Evolutionary conservation across 345 rosid genomes (phyloP), one percentile per base, ranked within the genome.

Genomic region (Hibiscus mutabilis): DNA sequence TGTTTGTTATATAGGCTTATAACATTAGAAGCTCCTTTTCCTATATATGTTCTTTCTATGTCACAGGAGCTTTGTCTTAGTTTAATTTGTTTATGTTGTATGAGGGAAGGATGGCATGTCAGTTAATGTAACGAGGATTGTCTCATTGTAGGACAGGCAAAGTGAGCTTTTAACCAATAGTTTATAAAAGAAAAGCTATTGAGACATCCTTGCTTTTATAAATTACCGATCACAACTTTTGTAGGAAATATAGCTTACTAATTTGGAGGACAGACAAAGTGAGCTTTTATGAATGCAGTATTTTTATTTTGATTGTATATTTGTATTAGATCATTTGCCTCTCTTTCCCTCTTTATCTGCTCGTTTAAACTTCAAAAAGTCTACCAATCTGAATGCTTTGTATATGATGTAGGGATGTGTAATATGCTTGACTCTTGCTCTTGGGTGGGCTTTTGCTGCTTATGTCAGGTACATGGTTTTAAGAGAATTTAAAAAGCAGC

Each of bases 381-480:
- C 16, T 49, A 16, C 18, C 6, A 0, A 13, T 42, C 22, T 24
- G 53, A 57, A 24, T 40, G 16, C n/a, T 22, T 70, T 57, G 18
- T 63, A 37, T 51, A 49, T 49, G 18, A 49, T 73, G 75, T 67
- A 95, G 98, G 99, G 99, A 73, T 92, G 96, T 74, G 0, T 77
- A 0, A 92, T 95, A 73, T 92, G 98, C 87, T 81, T 92, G 77
- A 19, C 40, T 77, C 97, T 95, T 81, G 98, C 99, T 53, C 9
- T 89, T 15, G 99, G 99, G 47, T 95, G 98, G 99, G 87, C 79
- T 51, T 68, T 79, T 47, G 99, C 99, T 81, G 88, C 96, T 6
- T 80, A 76, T 85, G 96, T 95, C 86, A 90, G 99, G 99, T 92
- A 92, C 58, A 10, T 21, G 37, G 56, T 77, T 73, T 51, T 46